phyloP scores from a whole-genome alignment of 441 rosid species.

The Populus hybrid region DNA sequence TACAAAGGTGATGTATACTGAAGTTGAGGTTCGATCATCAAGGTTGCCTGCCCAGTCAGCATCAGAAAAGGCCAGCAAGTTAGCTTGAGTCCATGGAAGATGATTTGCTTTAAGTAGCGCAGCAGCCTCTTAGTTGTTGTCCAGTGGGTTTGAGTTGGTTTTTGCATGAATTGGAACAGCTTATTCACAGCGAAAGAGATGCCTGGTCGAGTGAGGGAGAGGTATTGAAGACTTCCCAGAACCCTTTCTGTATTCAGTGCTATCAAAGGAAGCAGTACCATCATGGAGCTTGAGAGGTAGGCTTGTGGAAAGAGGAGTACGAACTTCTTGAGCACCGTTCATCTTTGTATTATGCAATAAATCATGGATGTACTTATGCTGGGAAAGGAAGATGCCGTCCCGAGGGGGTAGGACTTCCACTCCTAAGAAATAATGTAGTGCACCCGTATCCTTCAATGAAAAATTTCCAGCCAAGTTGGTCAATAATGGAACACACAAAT shows the following conservation, averaged over 20 bases:
- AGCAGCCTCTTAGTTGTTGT: not conserved
- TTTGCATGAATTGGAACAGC: conserved; percentile 1
- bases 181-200: not conserved
- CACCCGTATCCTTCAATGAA: not conserved
- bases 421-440: conserved; percentile 1
- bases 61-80: not conserved
- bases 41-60: not conserved
- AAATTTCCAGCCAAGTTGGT: not conserved
- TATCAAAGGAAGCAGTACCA: not conserved
- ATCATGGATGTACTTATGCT: conserved; percentile 1
- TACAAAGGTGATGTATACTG: not conserved
- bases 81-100: not conserved
- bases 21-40: not conserved
- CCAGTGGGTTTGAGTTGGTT: too few species aligned
- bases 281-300: not conserved
- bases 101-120: not conserved
- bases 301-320: too few species aligned
- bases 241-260: not conserved
- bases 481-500: not conserved
- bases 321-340: not conserved
- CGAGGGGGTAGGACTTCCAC: not conserved
- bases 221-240: conserved; percentile 6
- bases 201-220: not conserved
- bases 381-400: not conserved
- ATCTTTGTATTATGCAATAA: not conserved